A percentile compares a stretch with the other conserved stretches of the same genome.
phyloP scores from a whole-genome alignment of 768 basidiomycete species.

The Mrakia gelida region DNA sequence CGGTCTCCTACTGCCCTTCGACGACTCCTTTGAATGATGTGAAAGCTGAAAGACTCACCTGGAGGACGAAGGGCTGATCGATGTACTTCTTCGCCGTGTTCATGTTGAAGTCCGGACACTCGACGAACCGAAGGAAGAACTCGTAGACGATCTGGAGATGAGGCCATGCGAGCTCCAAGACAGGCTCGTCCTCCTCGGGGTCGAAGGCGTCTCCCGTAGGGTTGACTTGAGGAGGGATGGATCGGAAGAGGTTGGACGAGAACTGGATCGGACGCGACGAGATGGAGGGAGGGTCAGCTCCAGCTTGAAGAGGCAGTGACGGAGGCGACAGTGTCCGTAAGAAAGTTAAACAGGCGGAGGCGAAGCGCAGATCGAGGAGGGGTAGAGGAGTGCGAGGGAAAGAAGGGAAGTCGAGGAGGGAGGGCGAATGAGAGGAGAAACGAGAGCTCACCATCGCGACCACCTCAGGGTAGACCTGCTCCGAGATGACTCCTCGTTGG shows the following conservation, averaged over 20 bases:
- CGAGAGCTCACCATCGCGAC: slow-evolving; percentile 77
- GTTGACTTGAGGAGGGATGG: slow-evolving; percentile 99
- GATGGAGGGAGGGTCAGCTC: background rate
- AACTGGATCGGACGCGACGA: slow-evolving; percentile 57
- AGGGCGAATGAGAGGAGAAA: background rate
- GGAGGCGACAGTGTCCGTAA: no score
- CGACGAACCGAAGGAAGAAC: slow-evolving; percentile 98
- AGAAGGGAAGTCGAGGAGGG: background rate
- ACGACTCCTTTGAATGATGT: background rate
- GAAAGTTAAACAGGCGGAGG: no score
- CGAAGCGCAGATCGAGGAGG: background rate
- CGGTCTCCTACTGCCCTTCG: background rate
- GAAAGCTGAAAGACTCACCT: slow-evolving; percentile 38
- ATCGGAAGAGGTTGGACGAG: slow-evolving; percentile 95
- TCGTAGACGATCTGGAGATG: slow-evolving; percentile 99
- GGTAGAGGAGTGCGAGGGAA: no score
- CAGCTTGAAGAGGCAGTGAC: no score
- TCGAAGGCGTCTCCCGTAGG: slow-evolving; percentile 98
- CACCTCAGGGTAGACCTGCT: slow-evolving; percentile 97
- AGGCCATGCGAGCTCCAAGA: slow-evolving; percentile 98
- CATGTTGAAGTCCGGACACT: slow-evolving; percentile 96
- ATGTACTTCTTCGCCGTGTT: slow-evolving; percentile 96
- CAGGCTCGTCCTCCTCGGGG: slow-evolving; percentile 98
- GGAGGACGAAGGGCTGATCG: slow-evolving; percentile 91
- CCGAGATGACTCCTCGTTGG: slow-evolving; percentile 91